These are phyloP conservation scores for Harringtonia lauricola DNA, from an alignment of 2,329 filamentous ascomycete genomes.

Conservation along the genomic window DNA sequence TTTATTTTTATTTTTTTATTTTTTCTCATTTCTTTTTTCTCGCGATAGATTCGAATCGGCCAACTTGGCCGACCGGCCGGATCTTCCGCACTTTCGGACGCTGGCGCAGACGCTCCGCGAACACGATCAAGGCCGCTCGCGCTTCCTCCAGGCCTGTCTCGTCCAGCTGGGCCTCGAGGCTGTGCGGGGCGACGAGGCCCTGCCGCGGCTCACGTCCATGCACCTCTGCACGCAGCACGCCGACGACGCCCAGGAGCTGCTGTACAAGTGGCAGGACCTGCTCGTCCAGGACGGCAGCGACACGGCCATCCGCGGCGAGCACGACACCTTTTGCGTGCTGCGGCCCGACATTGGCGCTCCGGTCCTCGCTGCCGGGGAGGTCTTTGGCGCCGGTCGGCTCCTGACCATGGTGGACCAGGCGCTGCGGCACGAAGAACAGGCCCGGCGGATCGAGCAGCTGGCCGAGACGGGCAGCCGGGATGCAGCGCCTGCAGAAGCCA, in stretches of 20 bases:
- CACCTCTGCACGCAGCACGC: slow-evolving; percentile 65
- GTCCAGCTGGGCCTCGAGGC: slow-evolving; percentile 72
- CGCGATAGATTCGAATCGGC: slow-evolving; percentile 63
- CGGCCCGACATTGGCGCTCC: slow-evolving; percentile 39
- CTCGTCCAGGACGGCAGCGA: slow-evolving; percentile 54
- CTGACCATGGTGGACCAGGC: slow-evolving; percentile 10
- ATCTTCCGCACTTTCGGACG: slow-evolving; percentile 56
- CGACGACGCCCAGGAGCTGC: slow-evolving; percentile 43
- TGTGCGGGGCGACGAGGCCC: slow-evolving; percentile 52
- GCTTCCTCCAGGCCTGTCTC: slow-evolving; percentile 72
- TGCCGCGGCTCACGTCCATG: slow-evolving; percentile 69
- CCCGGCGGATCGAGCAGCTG: slow-evolving; percentile 39
- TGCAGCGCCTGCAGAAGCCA: too few relatives aligned
- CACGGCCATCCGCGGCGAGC: slow-evolving; percentile 67
- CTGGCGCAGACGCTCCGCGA: slow-evolving; percentile 56
- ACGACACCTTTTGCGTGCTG: slow-evolving; percentile 73
- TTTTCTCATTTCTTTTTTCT: not conserved
- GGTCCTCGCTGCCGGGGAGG: slow-evolving; percentile 1
- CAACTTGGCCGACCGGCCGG: slow-evolving; percentile 60
- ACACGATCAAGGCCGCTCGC: slow-evolving; percentile 55
- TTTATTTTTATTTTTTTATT: not conserved
- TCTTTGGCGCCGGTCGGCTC: slow-evolving; percentile 8
- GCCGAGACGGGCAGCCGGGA: too few relatives aligned
- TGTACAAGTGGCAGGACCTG: slow-evolving; percentile 56
- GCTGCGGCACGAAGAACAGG: slow-evolving; percentile 9